These are phyloP conservation scores for Fusarium nelsonii DNA, from an alignment of 2,329 filamentous ascomycete genomes.

Conservation along the genomic window DNA sequence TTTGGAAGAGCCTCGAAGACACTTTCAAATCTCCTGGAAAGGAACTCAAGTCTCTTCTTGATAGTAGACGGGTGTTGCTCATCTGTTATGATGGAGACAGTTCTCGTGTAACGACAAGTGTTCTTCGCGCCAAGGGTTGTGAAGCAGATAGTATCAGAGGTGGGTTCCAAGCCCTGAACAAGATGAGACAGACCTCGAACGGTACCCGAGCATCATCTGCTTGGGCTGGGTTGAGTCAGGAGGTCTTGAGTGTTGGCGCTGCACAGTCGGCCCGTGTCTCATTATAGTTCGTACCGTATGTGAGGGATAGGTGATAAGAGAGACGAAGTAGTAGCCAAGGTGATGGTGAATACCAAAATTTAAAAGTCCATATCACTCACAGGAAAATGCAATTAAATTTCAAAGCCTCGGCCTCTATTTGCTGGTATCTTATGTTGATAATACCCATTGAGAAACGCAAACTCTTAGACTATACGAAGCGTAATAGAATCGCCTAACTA, in stretches of 20 bases:
- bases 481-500: neutral
- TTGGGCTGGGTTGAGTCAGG: conserved; percentile 20
- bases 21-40: conserved; percentile 53
- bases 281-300: neutral
- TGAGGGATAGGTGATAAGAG: neutral
- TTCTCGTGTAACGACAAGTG: conserved; percentile 65
- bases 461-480: neutral
- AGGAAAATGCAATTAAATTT: neutral
- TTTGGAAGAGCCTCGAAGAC: conserved; percentile 63
- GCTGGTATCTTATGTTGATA: neutral
- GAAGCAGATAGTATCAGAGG: conserved; percentile 61
- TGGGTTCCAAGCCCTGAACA: conserved; percentile 60
- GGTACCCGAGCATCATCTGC: conserved; percentile 5
- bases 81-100: conserved; percentile 68
- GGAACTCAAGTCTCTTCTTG: conserved; percentile 42
- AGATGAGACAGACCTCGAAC: conserved; percentile 27
- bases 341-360: no score
- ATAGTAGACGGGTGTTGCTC: conserved; percentile 57
- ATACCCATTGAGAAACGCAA: neutral
- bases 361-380: no score
- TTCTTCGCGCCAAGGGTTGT: conserved; percentile 63
- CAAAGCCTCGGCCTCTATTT: neutral
- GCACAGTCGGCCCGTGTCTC: conserved; percentile 22
- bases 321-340: neutral
- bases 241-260: neutral